Base-by-base conservation (phyloP, 1,284 basidiomycete genomes). In the Fomitopsis pinicola region DNA sequence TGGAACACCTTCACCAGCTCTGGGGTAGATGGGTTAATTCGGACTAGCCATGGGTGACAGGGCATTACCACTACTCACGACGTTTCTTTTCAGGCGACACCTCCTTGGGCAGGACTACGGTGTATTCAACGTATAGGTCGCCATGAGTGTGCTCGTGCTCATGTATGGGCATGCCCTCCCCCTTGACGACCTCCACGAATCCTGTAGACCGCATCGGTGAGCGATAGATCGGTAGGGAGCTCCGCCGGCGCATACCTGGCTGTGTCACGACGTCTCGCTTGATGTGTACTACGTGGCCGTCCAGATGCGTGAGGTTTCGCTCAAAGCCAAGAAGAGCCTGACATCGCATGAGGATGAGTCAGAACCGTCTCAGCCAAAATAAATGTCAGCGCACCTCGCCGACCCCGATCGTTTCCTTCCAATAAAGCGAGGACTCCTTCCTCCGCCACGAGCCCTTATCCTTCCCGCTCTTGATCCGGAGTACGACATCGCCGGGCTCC, bases 121-220 rank as follows among this genome's bases (percentile, higher is more conserved):
- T 91, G 76, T 96, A 98, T 74, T 97, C 94, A 56, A 98, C 83
- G 71, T 86, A 98, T 59, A 98, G 78, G 73, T 96, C 89, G 33
- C 96, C 96, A 65, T 89, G 82, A 3, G 79, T 78, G 10, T 81
- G 76, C 15, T 62, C 62, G 38, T 78, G 76, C 63, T 85, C 82
- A 68, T 84, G 91, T 30, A 88, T 71, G 2, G 94, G 94, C 94
- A 97, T 94, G 2, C 95, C 95, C 73, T 98, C 93, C 42, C 84
- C 92, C 66, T 89, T 83, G 55, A 98, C 82, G 12, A 83, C 85
- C 72, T 97, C 91, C 6, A 97, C 92, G 72, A 89, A 93, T 5
- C 91, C 91, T 89, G 68, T 30, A 38, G 3, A 46, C 9, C 55
- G 28, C 7, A 30, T 5, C 2, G 57, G 35, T 10, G 36, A 26